Conservation (phyloP, 345 rosid genomes). For the Microcos paniculata region DNA sequence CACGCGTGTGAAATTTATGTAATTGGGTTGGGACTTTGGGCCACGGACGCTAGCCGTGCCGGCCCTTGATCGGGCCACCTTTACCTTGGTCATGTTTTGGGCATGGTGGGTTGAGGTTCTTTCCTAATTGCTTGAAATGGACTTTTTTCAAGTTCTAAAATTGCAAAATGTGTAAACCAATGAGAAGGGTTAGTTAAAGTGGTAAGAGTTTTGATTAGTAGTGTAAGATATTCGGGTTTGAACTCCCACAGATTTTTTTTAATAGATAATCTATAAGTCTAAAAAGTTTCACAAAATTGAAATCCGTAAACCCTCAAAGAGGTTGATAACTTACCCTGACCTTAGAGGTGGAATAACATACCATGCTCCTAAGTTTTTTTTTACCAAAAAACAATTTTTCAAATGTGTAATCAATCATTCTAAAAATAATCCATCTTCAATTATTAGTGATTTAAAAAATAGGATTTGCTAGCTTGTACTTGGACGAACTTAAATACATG, state of each 20-base stretch:
- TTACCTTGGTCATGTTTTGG: background rate
- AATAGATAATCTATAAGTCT: too few species aligned
- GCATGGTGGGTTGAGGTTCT: background rate
- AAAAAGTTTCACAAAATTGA: too few species aligned
- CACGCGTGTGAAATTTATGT: background rate
- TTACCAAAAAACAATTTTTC: too few species aligned
- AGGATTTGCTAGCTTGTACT: background rate
- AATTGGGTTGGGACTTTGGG: background rate
- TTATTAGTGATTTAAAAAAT: background rate
- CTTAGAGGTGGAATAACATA: too few species aligned
- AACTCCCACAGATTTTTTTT: too few species aligned
- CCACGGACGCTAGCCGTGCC: background rate
- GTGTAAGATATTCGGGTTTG: too few species aligned
- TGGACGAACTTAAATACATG: background rate
- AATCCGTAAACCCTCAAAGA: too few species aligned
- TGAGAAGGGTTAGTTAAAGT: too few species aligned
- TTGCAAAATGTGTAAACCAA: background rate
- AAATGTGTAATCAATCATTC: background rate
- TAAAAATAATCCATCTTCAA: background rate
- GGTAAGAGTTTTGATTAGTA: too few species aligned
- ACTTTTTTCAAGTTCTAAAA: background rate
- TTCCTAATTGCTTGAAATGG: background rate
- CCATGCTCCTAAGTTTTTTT: too few species aligned
- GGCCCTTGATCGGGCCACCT: background rate
- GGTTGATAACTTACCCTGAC: too few species aligned